Evolutionary conservation across 78 protist species (phyloP).

Genomic region (Emiliania huxleyi): DNA sequence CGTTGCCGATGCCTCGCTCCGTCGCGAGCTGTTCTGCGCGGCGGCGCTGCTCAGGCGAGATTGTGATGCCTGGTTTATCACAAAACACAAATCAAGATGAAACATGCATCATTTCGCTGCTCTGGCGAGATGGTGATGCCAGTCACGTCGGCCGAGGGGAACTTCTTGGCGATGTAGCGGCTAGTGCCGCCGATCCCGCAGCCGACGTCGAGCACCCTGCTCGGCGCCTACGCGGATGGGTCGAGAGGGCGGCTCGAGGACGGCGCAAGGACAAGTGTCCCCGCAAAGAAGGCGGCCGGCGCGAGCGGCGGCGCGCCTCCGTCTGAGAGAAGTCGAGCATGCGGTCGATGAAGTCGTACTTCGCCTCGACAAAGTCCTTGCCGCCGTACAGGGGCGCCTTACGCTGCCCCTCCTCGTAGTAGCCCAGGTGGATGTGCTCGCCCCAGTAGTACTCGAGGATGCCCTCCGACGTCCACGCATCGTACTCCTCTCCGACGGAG

Average conservation of each 20-base stretch:
- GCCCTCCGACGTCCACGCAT: slow-evolving; percentile 48
- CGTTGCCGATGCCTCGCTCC: slow-evolving; percentile 32
- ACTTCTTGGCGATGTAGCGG: slow-evolving; percentile 39
- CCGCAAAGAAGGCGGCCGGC: background rate
- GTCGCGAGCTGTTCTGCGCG: slow-evolving; percentile 39
- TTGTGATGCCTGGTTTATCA: too few relatives aligned
- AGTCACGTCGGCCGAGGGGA: background rate
- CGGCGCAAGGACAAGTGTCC: background rate
- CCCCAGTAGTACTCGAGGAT: slow-evolving; percentile 64
- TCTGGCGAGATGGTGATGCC: slow-evolving; percentile 48
- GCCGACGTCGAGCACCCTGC: slow-evolving; percentile 45
- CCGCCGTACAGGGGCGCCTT: background rate
- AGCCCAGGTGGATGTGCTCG: slow-evolving; percentile 61
- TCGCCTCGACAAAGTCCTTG: slow-evolving; percentile 37
- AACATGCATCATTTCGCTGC: too few relatives aligned
- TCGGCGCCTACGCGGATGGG: background rate
- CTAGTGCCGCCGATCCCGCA: slow-evolving; percentile 54
- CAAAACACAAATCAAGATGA: too few relatives aligned
- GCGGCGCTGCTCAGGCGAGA: too few relatives aligned
- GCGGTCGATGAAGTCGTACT: slow-evolving; percentile 37
- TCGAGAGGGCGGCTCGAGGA: background rate
- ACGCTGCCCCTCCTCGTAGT: slow-evolving; percentile 32
- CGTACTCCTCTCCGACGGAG: slow-evolving; percentile 33
- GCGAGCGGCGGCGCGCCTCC: background rate
- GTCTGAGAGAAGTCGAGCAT: background rate